These are phyloP conservation scores for Aspergillus latus DNA, from an alignment of 2,329 filamentous ascomycete genomes.

Conservation along the genomic window DNA sequence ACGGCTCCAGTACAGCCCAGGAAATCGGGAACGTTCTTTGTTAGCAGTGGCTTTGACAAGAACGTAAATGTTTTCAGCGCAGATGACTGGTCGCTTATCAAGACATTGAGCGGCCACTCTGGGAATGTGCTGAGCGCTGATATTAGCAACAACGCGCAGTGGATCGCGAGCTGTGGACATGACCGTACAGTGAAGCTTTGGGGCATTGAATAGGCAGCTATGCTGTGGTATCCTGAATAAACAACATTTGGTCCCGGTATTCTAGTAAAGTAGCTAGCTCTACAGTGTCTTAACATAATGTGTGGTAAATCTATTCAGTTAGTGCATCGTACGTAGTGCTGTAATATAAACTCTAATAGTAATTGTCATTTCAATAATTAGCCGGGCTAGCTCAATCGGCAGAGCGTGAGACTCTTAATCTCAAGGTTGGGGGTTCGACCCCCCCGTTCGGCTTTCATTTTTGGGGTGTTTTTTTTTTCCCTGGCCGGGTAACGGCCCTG, in stretches of 20 bases:
- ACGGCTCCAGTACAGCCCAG: constrained; percentile 61
- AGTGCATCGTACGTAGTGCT: too few relatives aligned
- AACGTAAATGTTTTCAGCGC: constrained; percentile 95
- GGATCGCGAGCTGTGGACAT: constrained; percentile 92
- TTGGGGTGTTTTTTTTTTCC: constrained; percentile 1
- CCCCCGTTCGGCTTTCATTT: constrained; percentile 41
- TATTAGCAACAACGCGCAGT: constrained; percentile 78
- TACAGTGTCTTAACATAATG: too few relatives aligned
- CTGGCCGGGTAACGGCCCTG: too few relatives aligned
- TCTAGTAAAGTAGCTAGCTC: too few relatives aligned
- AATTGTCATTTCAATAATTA: neutral
- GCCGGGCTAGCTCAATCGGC: constrained; percentile 54
- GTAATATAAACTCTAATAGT: too few relatives aligned
- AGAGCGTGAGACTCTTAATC: constrained; percentile 54
- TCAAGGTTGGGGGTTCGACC: constrained; percentile 46
- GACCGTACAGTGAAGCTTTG: constrained; percentile 96
- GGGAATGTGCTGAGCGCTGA: constrained; percentile 91
- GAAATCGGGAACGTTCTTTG: constrained; percentile 87
- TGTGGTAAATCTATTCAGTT: too few relatives aligned
- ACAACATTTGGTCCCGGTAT: neutral
- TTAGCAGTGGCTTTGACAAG: constrained; percentile 88
- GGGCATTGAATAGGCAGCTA: constrained; percentile 70
- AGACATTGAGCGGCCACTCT: constrained; percentile 84
- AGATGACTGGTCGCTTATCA: constrained; percentile 90
- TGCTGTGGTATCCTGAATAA: neutral